Percentiles rank a stretch among this genome's conserved stretches.
Conservation (phyloP, 108 stramenopile genomes). For the Ochromonas danica region DNA sequence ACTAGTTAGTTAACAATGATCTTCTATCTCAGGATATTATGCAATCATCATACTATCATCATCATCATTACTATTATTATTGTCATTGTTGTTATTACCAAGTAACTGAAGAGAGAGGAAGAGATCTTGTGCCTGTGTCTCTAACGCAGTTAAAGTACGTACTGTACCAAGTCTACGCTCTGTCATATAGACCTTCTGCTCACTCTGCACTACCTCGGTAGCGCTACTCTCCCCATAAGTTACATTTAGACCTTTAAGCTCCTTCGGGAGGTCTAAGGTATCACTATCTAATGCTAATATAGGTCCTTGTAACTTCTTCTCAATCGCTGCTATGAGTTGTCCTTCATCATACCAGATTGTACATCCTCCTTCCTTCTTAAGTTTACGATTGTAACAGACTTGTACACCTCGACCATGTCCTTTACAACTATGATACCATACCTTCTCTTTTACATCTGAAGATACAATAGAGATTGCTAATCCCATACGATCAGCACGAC, state of each 20-base stretch:
- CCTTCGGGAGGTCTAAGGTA: not conserved
- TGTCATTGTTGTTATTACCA: no score
- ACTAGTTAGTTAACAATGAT: no score
- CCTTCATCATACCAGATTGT: slow-evolving; percentile 60
- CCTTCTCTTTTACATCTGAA: slow-evolving; percentile 51
- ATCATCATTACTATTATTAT: no score
- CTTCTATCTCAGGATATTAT: no score
- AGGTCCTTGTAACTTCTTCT: slow-evolving; percentile 33
- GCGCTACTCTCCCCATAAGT: not conserved
- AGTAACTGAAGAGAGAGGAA: slow-evolving; percentile 33
- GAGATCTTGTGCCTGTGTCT: slow-evolving; percentile 11
- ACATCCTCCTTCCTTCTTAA: slow-evolving; percentile 53
- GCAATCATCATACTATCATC: no score
- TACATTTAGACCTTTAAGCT: not conserved
- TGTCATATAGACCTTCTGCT: not conserved
- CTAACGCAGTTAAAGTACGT: not conserved
- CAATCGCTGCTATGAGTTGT: slow-evolving; percentile 39
- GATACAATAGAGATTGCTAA: slow-evolving; percentile 61
- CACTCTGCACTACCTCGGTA: not conserved
- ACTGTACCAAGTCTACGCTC: not conserved
- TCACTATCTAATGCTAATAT: not conserved
- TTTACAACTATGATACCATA: slow-evolving; percentile 44
- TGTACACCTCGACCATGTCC: slow-evolving; percentile 33
- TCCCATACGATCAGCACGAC: slow-evolving; percentile 55
- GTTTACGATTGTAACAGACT: slow-evolving; percentile 42